Evolutionary conservation across 495 filamentous ascomycete genomes (phyloP).

Genomic region (Tetracladium setigerum): DNA sequence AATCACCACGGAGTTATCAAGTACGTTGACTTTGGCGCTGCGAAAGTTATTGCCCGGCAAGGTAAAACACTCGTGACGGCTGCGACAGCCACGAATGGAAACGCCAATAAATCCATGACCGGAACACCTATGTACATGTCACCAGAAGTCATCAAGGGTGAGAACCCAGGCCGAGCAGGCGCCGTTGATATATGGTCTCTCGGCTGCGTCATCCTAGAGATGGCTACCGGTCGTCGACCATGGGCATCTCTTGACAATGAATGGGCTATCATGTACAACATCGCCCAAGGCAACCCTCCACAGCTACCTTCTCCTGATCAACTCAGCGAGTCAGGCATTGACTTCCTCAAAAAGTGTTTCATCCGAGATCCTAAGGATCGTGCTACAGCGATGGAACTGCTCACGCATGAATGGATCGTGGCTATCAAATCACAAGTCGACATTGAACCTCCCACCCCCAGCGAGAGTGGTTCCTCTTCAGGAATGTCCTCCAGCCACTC

Average conservation of each 20-base stretch:
- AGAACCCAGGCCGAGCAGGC: constrained; percentile 62
- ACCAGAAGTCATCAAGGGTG: constrained; percentile 92
- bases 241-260: constrained; percentile 99
- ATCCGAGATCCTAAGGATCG: constrained; percentile 73
- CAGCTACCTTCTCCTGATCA: constrained; percentile 76
- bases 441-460: constrained; percentile 46
- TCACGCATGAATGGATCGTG: constrained; percentile 96
- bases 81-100: constrained; percentile 46
- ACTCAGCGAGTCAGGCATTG: constrained; percentile 73
- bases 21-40: constrained; percentile 97
- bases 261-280: constrained; percentile 99
- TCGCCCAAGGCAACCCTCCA: constrained; percentile 90
- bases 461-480: constrained; percentile 24
- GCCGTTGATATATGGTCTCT: constrained; percentile 98
- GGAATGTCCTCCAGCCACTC: constrained; percentile 15
- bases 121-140: constrained; percentile 99
- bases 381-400: constrained; percentile 76
- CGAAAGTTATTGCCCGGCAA: constrained; percentile 92
- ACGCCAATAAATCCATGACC: constrained; percentile 85
- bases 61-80: constrained; percentile 74
- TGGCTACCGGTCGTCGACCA: constrained; percentile 90
- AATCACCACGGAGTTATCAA: constrained; percentile 98
- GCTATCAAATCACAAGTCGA: constrained; percentile 42
- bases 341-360: constrained; percentile 85
- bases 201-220: constrained; percentile 94